These are phyloP conservation scores for Chlorella sp. DNA, from an alignment of 139 green algal species.

Conservation along the genomic window DNA sequence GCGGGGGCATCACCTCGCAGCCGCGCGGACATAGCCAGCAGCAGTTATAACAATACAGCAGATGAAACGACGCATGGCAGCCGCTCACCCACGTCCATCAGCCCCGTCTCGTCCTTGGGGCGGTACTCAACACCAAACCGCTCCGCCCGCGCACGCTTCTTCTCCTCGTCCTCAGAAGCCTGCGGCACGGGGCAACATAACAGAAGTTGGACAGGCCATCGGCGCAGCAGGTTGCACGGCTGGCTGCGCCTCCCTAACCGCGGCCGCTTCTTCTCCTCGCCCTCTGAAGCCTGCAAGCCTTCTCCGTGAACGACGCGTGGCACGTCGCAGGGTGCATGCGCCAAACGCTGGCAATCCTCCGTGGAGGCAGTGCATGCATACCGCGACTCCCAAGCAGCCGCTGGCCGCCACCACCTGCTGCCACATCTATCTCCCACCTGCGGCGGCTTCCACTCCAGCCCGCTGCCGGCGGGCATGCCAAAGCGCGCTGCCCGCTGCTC, in stretches of 20 bases:
- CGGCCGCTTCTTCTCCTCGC: too few species aligned
- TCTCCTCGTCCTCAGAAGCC: constrained; percentile 50
- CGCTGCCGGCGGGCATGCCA: constrained; percentile 23
- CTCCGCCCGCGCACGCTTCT: constrained; percentile 58
- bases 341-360: too few species aligned
- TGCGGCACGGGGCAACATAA: not conserved
- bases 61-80: constrained; percentile 39
- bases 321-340: too few species aligned
- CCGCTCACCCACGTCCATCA: constrained; percentile 71
- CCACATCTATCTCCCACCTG: not conserved
- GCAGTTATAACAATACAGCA: not conserved
- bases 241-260: too few species aligned
- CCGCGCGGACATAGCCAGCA: not conserved
- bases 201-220: not conserved
- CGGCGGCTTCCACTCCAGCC: constrained; percentile 33
- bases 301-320: too few species aligned
- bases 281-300: too few species aligned
- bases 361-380: too few species aligned
- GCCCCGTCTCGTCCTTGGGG: constrained; percentile 53
- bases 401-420: too few species aligned
- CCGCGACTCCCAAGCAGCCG: too few species aligned
- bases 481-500: constrained; percentile 66
- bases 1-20: too few species aligned
- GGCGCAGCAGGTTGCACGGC: not conserved
- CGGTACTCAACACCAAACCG: constrained; percentile 73